These are phyloP conservation scores for Neoascochyta sp. DNA, from an alignment of 2,329 filamentous ascomycete genomes.

Conservation along the genomic window DNA sequence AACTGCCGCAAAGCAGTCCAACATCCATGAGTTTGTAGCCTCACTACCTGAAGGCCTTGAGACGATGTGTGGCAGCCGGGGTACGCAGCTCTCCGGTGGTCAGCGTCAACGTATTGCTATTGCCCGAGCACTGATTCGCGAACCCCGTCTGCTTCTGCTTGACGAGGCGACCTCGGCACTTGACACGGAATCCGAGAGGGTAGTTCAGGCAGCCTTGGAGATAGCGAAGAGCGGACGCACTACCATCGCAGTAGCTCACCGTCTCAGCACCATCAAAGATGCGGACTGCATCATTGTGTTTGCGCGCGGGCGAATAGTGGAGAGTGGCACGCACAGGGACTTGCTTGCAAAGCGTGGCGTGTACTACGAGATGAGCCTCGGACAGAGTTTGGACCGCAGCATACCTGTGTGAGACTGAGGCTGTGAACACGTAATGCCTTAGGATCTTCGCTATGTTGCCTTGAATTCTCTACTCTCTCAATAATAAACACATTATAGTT, in stretches of 20 bases:
- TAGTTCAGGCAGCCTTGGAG: conserved; percentile 77
- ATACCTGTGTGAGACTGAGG: conserved; percentile 4
- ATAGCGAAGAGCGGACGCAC: conserved; percentile 79
- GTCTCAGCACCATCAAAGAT: conserved; percentile 88
- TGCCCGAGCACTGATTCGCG: conserved; percentile 82
- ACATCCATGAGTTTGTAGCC: conserved; percentile 32
- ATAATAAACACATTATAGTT: neutral
- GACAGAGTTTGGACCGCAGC: conserved; percentile 5
- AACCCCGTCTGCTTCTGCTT: conserved; percentile 70
- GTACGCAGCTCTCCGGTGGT: conserved; percentile 58
- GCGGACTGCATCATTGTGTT: conserved; percentile 94
- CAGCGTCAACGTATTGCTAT: conserved; percentile 96
- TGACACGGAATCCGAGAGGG: conserved; percentile 56
- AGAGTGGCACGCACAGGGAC: conserved; percentile 62
- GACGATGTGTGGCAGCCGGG: conserved; percentile 31
- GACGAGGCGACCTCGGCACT: conserved; percentile 38
- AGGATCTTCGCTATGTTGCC: neutral
- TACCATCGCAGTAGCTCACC: conserved; percentile 92
- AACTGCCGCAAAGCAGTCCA: conserved; percentile 68
- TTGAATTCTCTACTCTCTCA: neutral
- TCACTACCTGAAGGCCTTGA: conserved; percentile 53
- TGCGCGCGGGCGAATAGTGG: conserved; percentile 78
- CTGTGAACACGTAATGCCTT: too few relatives aligned
- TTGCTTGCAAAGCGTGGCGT: conserved; percentile 37
- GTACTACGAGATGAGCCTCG: conserved; percentile 31